A percentile compares a stretch with the other conserved stretches of the same genome.
Conservation (phyloP, 129 eudicot species). For the Tagetes erecta region DNA sequence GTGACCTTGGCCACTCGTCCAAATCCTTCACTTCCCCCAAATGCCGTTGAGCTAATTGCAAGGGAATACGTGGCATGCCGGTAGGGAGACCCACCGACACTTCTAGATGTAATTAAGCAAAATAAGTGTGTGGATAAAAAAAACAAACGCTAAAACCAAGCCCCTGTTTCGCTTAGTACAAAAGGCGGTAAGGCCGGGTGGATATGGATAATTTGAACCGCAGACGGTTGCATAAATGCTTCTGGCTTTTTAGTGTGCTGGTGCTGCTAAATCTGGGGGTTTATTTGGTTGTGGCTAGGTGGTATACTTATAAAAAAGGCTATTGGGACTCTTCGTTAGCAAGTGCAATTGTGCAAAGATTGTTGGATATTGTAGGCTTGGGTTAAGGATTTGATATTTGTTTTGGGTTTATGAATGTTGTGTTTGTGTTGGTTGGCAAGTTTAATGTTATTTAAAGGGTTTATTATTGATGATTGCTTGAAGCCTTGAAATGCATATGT, state of each 20-base stretch:
- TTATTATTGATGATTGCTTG: background rate
- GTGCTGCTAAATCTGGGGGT: constrained; percentile 58
- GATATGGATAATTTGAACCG: constrained; percentile 72
- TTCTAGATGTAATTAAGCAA: too few relatives aligned
- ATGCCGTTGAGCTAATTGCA: too few relatives aligned
- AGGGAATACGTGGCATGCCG: too few relatives aligned
- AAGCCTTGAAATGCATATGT: background rate
- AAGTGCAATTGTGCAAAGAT: background rate
- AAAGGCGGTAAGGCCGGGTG: constrained; percentile 57
- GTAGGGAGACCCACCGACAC: too few relatives aligned
- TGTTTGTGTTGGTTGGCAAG: constrained; percentile 1
- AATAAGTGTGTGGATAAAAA: too few relatives aligned
- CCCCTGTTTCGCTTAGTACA: constrained; percentile 30
- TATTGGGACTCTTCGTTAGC: constrained; percentile 47
- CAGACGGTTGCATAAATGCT: constrained; percentile 61
- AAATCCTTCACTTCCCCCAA: too few relatives aligned
- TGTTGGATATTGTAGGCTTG: background rate
- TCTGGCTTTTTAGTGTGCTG: constrained; percentile 60
- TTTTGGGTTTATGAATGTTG: constrained; percentile 8
- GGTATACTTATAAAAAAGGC: constrained; percentile 60
- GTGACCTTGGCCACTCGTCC: too few relatives aligned
- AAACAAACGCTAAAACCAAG: too few relatives aligned
- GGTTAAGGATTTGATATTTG: constrained; percentile 14
- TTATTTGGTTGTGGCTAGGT: constrained; percentile 50
- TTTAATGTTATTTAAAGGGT: background rate